These are phyloP conservation scores for Psilocybe cubensis DNA, from an alignment of 768 basidiomycete genomes.

Conservation along the genomic window DNA sequence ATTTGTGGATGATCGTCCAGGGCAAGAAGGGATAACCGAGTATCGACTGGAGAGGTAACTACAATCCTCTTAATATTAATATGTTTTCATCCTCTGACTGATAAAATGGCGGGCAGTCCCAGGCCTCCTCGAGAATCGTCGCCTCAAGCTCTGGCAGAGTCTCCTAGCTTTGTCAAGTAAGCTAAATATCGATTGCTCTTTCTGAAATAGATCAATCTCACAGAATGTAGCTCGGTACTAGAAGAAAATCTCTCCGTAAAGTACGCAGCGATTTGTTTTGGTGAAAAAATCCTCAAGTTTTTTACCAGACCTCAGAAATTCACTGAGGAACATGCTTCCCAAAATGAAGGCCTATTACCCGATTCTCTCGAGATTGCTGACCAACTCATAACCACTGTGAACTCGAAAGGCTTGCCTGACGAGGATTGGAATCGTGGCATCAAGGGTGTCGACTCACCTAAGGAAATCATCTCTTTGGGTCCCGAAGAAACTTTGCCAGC, in stretches of 20 bases:
- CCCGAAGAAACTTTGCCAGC: not conserved
- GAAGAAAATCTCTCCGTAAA: no score
- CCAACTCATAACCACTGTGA: no score
- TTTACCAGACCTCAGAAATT: no score
- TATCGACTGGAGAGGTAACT: conserved; percentile 19
- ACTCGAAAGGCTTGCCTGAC: no score
- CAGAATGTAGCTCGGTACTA: no score
- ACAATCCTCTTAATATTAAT: not conserved
- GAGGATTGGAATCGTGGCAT: no score
- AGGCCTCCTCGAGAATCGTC: conserved; percentile 8
- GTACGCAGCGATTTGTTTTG: no score
- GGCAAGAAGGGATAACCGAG: not conserved
- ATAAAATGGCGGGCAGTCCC: conserved; percentile 8
- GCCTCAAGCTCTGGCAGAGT: conserved; percentile 4
- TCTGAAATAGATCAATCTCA: not conserved
- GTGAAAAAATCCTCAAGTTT: no score
- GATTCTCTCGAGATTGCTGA: no score
- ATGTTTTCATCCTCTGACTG: not conserved
- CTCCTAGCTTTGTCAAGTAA: conserved; percentile 16
- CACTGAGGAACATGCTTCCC: no score
- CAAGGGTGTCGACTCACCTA: no score
- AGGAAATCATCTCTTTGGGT: not conserved
- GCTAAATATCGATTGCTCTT: not conserved
- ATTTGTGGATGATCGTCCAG: not conserved
- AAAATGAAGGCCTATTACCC: no score